These are phyloP conservation scores for Discostella stelligera DNA, from an alignment of 352 stramenopile species.

Conservation along the genomic window DNA sequence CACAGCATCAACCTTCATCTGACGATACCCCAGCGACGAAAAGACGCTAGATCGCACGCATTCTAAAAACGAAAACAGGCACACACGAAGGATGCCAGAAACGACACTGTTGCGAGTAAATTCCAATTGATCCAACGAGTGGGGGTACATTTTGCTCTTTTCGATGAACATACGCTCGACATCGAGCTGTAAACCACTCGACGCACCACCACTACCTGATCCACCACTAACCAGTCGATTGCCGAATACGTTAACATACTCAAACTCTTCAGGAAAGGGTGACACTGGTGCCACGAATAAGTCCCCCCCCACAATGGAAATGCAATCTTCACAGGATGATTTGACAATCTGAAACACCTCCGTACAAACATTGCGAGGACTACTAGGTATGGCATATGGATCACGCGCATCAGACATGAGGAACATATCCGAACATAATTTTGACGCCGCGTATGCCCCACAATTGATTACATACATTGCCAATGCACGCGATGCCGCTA, in stretches of 20 bases:
- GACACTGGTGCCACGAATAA: constrained; percentile 56
- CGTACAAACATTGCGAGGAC: constrained; percentile 39
- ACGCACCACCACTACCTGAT: constrained; percentile 19
- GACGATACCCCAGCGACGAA: constrained; percentile 62
- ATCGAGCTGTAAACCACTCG: constrained; percentile 68
- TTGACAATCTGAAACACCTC: constrained; percentile 62
- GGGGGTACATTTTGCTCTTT: constrained; percentile 63
- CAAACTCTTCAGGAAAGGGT: constrained; percentile 57
- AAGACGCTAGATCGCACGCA: constrained; percentile 58
- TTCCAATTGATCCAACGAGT: constrained; percentile 54
- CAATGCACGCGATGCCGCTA: constrained; percentile 62
- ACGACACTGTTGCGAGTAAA: constrained; percentile 67
- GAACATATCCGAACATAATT: constrained; percentile 48
- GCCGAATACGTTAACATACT: constrained; percentile 49
- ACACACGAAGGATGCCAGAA: constrained; percentile 59
- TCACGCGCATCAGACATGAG: constrained; percentile 44
- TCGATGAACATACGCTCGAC: constrained; percentile 81
- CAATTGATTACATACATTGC: constrained; percentile 61
- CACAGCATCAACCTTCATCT: constrained; percentile 71
- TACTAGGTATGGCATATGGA: constrained; percentile 49
- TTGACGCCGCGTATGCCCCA: constrained; percentile 47
- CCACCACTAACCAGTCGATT: constrained; percentile 29
- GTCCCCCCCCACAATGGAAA: constrained; percentile 64
- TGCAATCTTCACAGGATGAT: constrained; percentile 60
- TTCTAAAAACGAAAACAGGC: constrained; percentile 64